Evolutionary conservation across 305 asterid species (phyloP), one percentile per base, ranked within the genome.

Genomic region (Fraxinus paxiana): DNA sequence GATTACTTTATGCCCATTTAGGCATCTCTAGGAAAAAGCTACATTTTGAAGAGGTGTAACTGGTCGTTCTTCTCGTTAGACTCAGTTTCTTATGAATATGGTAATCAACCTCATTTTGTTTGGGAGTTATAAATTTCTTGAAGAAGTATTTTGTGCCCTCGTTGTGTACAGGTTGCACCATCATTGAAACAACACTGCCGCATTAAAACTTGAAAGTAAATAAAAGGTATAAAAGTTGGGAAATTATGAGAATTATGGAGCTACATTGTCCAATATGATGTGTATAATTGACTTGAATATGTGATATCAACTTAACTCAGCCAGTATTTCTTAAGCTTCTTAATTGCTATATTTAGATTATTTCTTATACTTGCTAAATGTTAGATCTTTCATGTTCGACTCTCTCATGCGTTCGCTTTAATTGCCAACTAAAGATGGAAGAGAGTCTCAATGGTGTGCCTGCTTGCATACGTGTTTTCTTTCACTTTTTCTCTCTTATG

Each of bases 401-500:
- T 67, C 28, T 67, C 73, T 65, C 73, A 12, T 26, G 18, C 7
- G 7, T 12, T 65, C 33, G 26, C 35, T 9, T 65, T 65, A 38
- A 61, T 73, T 73, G n/a, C 69, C 41, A 5, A 51, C 41, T 72
- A 61, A 35, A 59, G 54, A 61, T 35, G 33, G 81, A 22, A 22
- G 35, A 69, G 38, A 67, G 17, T 20, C 37, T 77, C 56, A 10
- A 38, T 7, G 17, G 10, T 61, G 46, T 76, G 28, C 48, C 46
- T 0, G 20, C 38, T 79, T 77, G 63, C 37, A 48, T 74, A 26
- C 35, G 28, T 81, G 10, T 59, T 78, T 75, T 56, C 80, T 12
- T 31, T 77, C 70, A 22, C 0, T 2, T 67, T 78, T 18, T 30
- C 67, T 73, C 69, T 37, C 77, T 26, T 51, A 26, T 26, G 20